Evolutionary conservation across 768 basidiomycete genomes (phyloP).

Genomic region (Galerina marginata): DNA sequence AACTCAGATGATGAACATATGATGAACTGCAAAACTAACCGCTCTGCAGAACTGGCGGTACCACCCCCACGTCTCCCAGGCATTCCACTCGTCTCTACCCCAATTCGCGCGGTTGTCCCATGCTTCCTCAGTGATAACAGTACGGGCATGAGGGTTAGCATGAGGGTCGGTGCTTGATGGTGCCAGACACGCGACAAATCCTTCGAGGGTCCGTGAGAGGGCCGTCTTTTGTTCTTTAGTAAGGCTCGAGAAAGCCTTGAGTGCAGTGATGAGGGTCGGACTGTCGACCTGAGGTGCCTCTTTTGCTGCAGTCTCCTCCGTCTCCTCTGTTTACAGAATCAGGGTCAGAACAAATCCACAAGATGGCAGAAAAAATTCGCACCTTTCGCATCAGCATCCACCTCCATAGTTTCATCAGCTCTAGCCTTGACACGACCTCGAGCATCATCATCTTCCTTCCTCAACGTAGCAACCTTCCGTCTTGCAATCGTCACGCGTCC

Average conservation of each 20-base stretch:
- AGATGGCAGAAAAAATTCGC: slow-evolving; percentile 8
- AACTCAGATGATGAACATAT: background rate
- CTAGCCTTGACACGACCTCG: slow-evolving; percentile 77
- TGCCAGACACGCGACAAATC: slow-evolving; percentile 72
- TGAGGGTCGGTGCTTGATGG: slow-evolving; percentile 44
- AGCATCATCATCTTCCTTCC: slow-evolving; percentile 90
- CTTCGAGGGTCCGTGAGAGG: slow-evolving; percentile 72
- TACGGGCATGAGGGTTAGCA: slow-evolving; percentile 56
- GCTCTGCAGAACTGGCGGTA: slow-evolving; percentile 85
- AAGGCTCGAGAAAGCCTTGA: slow-evolving; percentile 77
- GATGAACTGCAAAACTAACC: slow-evolving; percentile 48
- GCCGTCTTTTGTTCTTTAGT: slow-evolving; percentile 79
- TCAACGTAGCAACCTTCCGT: slow-evolving; percentile 71
- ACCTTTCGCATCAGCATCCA: slow-evolving; percentile 69
- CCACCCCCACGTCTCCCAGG: slow-evolving; percentile 93
- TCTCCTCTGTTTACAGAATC: slow-evolving; percentile 7
- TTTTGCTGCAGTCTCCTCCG: slow-evolving; percentile 32
- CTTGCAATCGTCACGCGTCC: slow-evolving; percentile 83
- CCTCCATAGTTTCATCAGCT: slow-evolving; percentile 66
- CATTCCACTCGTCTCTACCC: slow-evolving; percentile 78
- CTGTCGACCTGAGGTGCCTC: slow-evolving; percentile 61
- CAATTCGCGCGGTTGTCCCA: slow-evolving; percentile 77
- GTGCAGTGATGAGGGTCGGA: slow-evolving; percentile 69
- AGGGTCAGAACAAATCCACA: background rate
- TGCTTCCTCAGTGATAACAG: slow-evolving; percentile 65